Percentiles rank a stretch among this genome's conserved stretches.
Conservation (phyloP, 2,329 filamentous ascomycete species). For the Fusarium agapanthi region DNA sequence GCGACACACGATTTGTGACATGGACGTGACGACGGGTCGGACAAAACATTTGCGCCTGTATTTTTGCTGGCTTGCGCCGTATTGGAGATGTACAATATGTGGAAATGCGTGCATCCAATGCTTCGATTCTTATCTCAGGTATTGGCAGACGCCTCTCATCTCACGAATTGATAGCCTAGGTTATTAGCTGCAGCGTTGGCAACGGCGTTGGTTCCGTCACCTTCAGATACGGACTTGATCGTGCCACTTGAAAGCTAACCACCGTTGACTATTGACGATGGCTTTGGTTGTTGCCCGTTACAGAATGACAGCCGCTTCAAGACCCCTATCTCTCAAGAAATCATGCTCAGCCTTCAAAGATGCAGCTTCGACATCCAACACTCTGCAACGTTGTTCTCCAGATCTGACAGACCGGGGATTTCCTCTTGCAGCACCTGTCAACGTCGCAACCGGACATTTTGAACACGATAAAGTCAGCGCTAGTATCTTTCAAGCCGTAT, state of each 20-base stretch:
- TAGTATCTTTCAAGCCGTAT: neutral
- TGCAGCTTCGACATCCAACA: neutral
- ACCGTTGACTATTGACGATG: neutral
- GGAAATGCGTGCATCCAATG: neutral
- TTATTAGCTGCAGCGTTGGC: neutral
- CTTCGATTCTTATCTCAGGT: neutral
- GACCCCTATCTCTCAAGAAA: neutral
- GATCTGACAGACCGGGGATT: neutral
- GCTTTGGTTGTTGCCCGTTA: neutral
- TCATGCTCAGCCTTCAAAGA: neutral
- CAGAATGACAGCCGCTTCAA: neutral
- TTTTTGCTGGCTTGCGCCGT: neutral
- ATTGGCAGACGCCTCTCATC: neutral
- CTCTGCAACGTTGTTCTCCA: neutral
- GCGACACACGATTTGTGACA: constrained; percentile 1
- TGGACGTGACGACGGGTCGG: neutral
- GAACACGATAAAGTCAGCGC: neutral
- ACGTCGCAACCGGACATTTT: neutral
- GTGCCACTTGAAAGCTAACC: neutral
- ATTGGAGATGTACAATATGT: neutral
- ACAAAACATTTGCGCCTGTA: neutral
- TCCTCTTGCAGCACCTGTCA: neutral
- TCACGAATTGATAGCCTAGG: neutral
- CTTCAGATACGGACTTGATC: neutral
- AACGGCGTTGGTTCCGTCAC: neutral